Evolutionary conservation across 1,139 yeast genomes (phyloP), one percentile per base, ranked within the genome.

Genomic region (Saccharomyces pastorianus): DNA sequence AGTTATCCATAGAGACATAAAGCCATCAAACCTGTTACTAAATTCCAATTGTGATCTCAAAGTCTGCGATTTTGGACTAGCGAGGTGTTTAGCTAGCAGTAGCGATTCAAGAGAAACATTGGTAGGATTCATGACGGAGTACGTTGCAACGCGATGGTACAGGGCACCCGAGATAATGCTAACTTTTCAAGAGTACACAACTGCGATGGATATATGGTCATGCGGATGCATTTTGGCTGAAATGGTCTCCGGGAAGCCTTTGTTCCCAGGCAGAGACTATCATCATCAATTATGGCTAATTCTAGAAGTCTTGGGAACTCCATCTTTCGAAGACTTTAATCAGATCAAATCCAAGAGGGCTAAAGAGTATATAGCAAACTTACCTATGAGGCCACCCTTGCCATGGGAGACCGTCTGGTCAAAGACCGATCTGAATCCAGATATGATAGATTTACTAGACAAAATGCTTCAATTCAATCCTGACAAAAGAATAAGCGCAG

Each of bases 41-140:
- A 91, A 91, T 66, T 84, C 95, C 31, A 89, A 90, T 67, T 91
- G 98, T 72, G 97, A 90, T 72, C 76, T 91, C 63, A 91, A 91
- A 68, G 82, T 91, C 47, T 89, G 97, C 70, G 98, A 91, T 71
- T 91, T 91, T 73, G 98, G 98, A 0, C 76, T 91, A 48, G 95
- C 97, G 1, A 77, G 98, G 55, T 86, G 88, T 9, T 65, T 82
- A 31, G 95, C 96, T 17, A 88, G 85, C 64, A 80, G 85, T 42
- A 70, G 72, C 13, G 70, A 69, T 28, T 65, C 71, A 2, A 64
- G 70, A 9, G 71, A 70, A 44, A 72, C 70, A 38, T 71, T 76
- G 55, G 71, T 73, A 28, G 78, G 78, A 17, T 77, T 78, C 59
- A 75, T 82, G 77, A 84, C 90, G 0, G 90, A 85, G 65, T 85